Evolutionary conservation across 495 filamentous ascomycete genomes (phyloP), one percentile per base, ranked within the genome.

Genomic region (Letharia lupina): DNA sequence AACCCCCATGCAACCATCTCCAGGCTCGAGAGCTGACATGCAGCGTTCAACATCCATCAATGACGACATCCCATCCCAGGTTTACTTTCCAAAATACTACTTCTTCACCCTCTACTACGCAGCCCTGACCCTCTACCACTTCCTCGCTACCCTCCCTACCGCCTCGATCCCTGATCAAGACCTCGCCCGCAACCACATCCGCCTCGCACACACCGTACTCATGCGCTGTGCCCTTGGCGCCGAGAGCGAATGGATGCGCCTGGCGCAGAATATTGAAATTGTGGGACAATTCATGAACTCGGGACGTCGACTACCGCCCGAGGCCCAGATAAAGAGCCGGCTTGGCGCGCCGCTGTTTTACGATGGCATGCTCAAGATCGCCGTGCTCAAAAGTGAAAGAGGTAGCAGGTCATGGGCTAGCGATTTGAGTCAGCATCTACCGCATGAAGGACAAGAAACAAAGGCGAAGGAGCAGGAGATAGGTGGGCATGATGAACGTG

Each of bases 111-210:
- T 23, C 48, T 54, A 54, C 48, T 54, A 23, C 48, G 48, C 16
- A n/a, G 48, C 48, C 48, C 48, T 54, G 11, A 23, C 37, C 48
- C 48, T 54, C 28, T 11, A 54, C 20, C 48, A 54, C 12, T 23
- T 54, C 10, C 48, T 54, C 48, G 20, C 48, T 31, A 54, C 16
- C 48, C 48, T 54, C 48, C 48, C 48, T 9, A 16, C 20, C 20
- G 20, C 28, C 20, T 23, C 20, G 8, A 54, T 54, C 2, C 13
- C 20, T 7, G 16, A 54, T 13, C 48, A n/a, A 54, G 20, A 54
- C 48, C 48, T 54, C 48, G 48, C 48, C 20, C 48, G 48, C 48
- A 54, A 54, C 48, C 48, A n/a, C 48, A 54, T 54, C 37, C 16
- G 20, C 2, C 20, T 54, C 48, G 28, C 48, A 5, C 48, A 23